Evolutionary conservation across 1,139 yeast genomes (phyloP).

Genomic region (Taphrina communis): DNA sequence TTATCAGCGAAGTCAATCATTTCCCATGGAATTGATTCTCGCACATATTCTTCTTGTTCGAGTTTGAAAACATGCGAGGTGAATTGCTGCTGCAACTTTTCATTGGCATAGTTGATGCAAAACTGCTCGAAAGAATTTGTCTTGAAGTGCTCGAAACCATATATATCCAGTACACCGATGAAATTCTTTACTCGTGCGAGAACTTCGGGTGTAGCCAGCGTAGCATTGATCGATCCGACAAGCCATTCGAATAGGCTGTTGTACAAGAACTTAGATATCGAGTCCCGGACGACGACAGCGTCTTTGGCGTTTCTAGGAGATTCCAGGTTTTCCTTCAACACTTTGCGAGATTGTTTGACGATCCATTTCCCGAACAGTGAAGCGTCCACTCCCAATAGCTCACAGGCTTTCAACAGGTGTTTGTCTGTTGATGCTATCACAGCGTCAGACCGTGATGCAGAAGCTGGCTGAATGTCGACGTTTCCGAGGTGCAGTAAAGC

Average conservation of each 20-base stretch:
- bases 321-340: conserved; percentile 90
- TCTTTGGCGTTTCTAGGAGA: conserved; percentile 83
- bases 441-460: conserved; percentile 86
- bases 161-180: conserved; percentile 96
- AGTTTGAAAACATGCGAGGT: conserved; percentile 96
- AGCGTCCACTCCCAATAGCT: conserved; percentile 81
- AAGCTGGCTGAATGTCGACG: conserved; percentile 63
- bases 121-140: conserved; percentile 95
- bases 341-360: conserved; percentile 85
- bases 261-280: conserved; percentile 92
- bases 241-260: conserved; percentile 95
- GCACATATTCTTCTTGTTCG: conserved; percentile 92
- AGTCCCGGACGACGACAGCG: conserved; percentile 91
- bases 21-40: conserved; percentile 95
- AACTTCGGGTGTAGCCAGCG: conserved; percentile 71
- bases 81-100: conserved; percentile 94
- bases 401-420: conserved; percentile 79
- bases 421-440: conserved; percentile 85
- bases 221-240: conserved; percentile 78
- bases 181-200: conserved; percentile 67
- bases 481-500: conserved; percentile 94
- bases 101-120: conserved; percentile 97
- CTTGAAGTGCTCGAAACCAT: conserved; percentile 96
- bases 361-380: conserved; percentile 84
- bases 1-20: conserved; percentile 95